phyloP scores from a whole-genome alignment of 2,329 filamentous ascomycete species.

The Neocatenulostroma microsporum region DNA sequence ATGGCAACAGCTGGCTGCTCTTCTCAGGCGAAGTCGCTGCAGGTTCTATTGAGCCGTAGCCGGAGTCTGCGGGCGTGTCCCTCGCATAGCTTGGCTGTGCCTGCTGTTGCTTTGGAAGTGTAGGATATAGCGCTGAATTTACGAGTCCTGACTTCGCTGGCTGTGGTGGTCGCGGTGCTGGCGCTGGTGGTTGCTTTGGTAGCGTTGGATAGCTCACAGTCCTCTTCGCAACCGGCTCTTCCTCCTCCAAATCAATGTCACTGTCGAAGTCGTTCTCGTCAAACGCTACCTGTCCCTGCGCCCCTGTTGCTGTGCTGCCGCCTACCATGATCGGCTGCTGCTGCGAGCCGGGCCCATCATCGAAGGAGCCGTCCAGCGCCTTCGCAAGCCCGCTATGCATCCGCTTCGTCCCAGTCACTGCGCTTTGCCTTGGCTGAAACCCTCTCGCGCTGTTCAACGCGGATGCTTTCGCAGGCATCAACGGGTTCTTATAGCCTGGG shows the following conservation, averaged over 20 bases:
- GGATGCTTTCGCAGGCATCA: slow-evolving; percentile 25
- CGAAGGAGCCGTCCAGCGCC: slow-evolving; percentile 34
- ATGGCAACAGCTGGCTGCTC: slow-evolving; percentile 57
- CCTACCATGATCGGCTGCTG: slow-evolving; percentile 29
- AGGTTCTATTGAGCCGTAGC: slow-evolving; percentile 20
- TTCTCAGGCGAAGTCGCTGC: slow-evolving; percentile 31
- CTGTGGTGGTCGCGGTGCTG: too few species aligned
- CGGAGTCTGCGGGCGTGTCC: slow-evolving; percentile 13
- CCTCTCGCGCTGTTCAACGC: slow-evolving; percentile 19
- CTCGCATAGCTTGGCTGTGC: slow-evolving; percentile 10
- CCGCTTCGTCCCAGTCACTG: slow-evolving; percentile 34
- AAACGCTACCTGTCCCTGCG: slow-evolving; percentile 46
- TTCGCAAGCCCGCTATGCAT: slow-evolving; percentile 42
- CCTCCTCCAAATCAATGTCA: slow-evolving; percentile 66
- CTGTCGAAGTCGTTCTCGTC: slow-evolving; percentile 81
- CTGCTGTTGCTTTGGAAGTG: slow-evolving; percentile 21
- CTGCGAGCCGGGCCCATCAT: slow-evolving; percentile 25
- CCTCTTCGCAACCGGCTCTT: slow-evolving; percentile 48
- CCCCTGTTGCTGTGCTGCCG: slow-evolving; percentile 19
- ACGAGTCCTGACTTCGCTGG: slow-evolving; percentile 7
- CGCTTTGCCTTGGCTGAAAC: slow-evolving; percentile 12
- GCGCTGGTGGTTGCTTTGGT: slow-evolving; percentile 20
- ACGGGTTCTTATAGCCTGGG: slow-evolving; percentile 26
- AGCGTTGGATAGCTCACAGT: slow-evolving; percentile 37
- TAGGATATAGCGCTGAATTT: slow-evolving; percentile 27